Evolutionary conservation across 2,329 filamentous ascomycete genomes (phyloP).

Genomic region (Alternaria arborescens): DNA sequence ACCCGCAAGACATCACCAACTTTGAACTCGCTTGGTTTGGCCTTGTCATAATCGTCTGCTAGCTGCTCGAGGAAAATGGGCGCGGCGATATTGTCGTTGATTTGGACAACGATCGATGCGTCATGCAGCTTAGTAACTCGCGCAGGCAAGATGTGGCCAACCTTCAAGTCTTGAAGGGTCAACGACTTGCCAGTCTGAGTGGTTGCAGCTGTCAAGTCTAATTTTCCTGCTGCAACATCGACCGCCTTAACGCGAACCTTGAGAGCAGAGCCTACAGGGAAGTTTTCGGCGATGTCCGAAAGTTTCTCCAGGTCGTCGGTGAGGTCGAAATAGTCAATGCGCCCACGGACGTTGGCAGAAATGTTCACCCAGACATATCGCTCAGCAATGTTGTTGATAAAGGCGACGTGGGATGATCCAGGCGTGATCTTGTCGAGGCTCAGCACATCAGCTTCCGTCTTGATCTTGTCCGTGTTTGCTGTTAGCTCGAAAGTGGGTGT

Average conservation of each 20-base stretch:
- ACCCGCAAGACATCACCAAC: slow-evolving; percentile 89
- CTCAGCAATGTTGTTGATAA: slow-evolving; percentile 86
- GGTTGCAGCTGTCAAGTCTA: slow-evolving; percentile 85
- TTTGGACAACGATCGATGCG: slow-evolving; percentile 82
- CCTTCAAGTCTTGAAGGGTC: slow-evolving; percentile 74
- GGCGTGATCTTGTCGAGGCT: slow-evolving; percentile 76
- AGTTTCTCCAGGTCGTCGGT: slow-evolving; percentile 85
- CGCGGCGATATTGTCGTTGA: slow-evolving; percentile 81
- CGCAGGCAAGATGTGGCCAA: slow-evolving; percentile 82
- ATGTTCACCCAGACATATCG: slow-evolving; percentile 90
- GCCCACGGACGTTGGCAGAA: slow-evolving; percentile 85
- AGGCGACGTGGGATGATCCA: slow-evolving; percentile 78
- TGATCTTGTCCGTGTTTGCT: slow-evolving; percentile 69
- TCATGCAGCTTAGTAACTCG: slow-evolving; percentile 87
- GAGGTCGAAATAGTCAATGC: slow-evolving; percentile 82
- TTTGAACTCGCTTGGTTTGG: slow-evolving; percentile 75
- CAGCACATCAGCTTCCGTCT: slow-evolving; percentile 68
- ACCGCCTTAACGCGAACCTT: slow-evolving; percentile 80
- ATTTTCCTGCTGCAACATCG: slow-evolving; percentile 74
- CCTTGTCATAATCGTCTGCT: slow-evolving; percentile 83
- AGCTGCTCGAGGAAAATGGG: slow-evolving; percentile 85
- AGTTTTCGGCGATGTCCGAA: slow-evolving; percentile 77
- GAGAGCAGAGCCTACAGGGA: slow-evolving; percentile 89
- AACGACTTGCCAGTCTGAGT: slow-evolving; percentile 65
- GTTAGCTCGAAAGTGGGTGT: slow-evolving; percentile 82